Base-by-base conservation (phyloP, 2,329 filamentous ascomycete species). In the Trichoderma lentiforme region DNA sequence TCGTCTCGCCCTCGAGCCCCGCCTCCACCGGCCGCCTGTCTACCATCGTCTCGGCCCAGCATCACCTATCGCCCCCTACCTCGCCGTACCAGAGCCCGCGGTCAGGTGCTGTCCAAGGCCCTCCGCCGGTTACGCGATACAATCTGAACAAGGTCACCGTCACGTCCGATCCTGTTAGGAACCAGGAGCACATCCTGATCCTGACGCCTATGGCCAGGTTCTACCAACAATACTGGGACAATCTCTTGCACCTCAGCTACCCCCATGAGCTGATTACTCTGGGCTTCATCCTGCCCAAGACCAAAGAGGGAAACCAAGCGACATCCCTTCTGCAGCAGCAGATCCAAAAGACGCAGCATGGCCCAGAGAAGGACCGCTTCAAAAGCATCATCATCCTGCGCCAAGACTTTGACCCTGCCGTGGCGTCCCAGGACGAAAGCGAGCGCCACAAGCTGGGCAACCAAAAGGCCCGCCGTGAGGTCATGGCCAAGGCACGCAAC, bases 141-240 rank as follows among this genome's bases (percentile, higher is more conserved):
- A 90, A 97, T 81, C 91, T 99, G 83, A 98, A 98, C 86, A 95
- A 95, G 83, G 89, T 98, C 76, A 98, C 95, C 57, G 93, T 93
- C 72, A 92, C 95, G 24, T 81, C 87, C 66, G 88, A 92, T 75
- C 93, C 96, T 2, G 85, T 94, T 65, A 88, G 86, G 74, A 96
- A 97, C 80, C 86, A 89, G 75, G 96, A 99, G 84, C 92, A 91
- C 66, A 87, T 99, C 73, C 90, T 99, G 70, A 93, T 99, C 79
- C 88, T 99, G 73, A 98, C 96, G 1, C 96, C 96, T 11, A 91
- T 99, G 83, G 92, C 94, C 36, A 90, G 93, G 74, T 99, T 98
- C 86, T 98, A 98, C 82, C 91, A 93, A 77, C 91, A 88, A 76
- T 99, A 98, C 85, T 99, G 96, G 95, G 92, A 97, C 81, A 99